phyloP scores from a whole-genome alignment of 2,329 filamentous ascomycete species.

The Paracorniculantispora psalliotae region DNA sequence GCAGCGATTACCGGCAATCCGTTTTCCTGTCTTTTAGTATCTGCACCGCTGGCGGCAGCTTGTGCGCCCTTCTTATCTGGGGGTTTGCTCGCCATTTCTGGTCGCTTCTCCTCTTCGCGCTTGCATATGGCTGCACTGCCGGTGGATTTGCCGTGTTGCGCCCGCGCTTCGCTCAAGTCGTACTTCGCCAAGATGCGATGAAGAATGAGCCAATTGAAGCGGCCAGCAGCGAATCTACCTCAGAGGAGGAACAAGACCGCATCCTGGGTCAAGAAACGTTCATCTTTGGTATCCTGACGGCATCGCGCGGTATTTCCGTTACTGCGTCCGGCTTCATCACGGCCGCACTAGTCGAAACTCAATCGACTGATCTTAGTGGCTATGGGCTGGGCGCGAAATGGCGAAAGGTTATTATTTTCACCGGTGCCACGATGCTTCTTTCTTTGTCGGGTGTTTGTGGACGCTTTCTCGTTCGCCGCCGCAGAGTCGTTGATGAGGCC shows the following conservation, averaged over 20 bases:
- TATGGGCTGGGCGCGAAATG: background rate
- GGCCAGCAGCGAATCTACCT: background rate
- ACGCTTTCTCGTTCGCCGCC: background rate
- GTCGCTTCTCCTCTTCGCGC: background rate
- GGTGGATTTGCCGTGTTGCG: background rate
- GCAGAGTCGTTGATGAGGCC: no score
- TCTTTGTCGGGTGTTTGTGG: background rate
- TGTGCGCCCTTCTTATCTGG: background rate
- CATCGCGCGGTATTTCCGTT: background rate
- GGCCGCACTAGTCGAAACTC: background rate
- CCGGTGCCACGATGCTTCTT: background rate
- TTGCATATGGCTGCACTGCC: background rate
- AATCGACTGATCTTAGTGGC: background rate
- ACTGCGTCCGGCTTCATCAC: background rate
- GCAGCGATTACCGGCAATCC: background rate
- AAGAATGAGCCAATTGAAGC: background rate
- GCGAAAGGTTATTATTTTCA: background rate
- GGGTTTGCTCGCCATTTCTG: background rate
- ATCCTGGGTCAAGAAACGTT: background rate
- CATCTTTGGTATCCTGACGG: background rate
- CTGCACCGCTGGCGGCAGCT: background rate
- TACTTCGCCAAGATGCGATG: background rate
- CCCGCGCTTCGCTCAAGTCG: background rate
- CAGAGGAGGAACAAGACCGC: background rate
- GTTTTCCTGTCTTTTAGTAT: background rate